phyloP scores from a whole-genome alignment of 164 flowering plant genomes.

The Hamamelis virginiana region DNA sequence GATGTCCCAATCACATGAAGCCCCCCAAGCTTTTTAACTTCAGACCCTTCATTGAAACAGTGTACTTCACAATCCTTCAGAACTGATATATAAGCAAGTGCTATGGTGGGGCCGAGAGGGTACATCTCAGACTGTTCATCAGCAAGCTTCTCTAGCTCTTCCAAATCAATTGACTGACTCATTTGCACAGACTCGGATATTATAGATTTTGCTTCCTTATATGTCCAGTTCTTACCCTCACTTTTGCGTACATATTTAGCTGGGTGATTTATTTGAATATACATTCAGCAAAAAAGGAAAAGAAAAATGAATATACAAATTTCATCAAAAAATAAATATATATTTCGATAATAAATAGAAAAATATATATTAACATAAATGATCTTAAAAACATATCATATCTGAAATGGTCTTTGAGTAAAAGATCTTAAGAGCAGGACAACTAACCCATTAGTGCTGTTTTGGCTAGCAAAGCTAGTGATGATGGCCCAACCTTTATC shows the following conservation, averaged over 20 bases:
- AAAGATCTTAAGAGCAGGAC: background rate
- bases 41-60: conserved; percentile 74
- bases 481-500: conserved; percentile 71
- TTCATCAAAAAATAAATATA: background rate
- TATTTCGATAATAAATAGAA: background rate
- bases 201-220: conserved; percentile 61
- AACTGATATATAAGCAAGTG: conserved; percentile 71
- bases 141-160: conserved; percentile 63
- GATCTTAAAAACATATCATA: background rate
- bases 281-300: background rate
- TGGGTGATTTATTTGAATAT: conserved; percentile 24
- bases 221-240: conserved; percentile 72
- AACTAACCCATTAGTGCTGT: conserved; percentile 82
- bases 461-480: conserved; percentile 80
- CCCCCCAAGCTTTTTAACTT: conserved; percentile 91
- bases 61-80: conserved; percentile 82
- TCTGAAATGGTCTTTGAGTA: background rate
- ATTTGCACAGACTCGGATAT: conserved; percentile 72
- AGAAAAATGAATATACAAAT: background rate
- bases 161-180: conserved; percentile 60
- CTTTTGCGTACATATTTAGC: conserved; percentile 77
- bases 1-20: conserved; percentile 99
- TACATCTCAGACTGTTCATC: conserved; percentile 69
- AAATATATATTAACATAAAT: background rate
- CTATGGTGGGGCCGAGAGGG: conserved; percentile 81